Evolutionary conservation across 2,329 filamentous ascomycete species (phyloP).

Genomic region (Hypocrella siamensis): DNA sequence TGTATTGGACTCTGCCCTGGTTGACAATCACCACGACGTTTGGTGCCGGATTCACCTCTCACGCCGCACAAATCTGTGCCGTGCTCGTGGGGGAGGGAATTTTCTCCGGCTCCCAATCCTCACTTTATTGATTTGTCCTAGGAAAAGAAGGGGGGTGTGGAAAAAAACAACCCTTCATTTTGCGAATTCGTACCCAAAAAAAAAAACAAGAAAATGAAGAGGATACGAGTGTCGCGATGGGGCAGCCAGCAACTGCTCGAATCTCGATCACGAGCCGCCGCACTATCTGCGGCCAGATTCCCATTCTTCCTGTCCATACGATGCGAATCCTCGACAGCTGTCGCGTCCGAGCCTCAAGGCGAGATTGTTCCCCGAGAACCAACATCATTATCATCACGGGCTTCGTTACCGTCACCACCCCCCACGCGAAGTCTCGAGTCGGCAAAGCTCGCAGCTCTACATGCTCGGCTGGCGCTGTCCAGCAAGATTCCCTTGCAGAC

Average conservation of each 20-base stretch:
- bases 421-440: conserved; percentile 53
- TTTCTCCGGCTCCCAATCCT: too few species aligned
- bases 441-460: conserved; percentile 81
- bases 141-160: too few species aligned
- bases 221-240: conserved; percentile 25
- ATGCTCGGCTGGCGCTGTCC: conserved; percentile 74
- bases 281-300: too few species aligned
- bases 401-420: conserved; percentile 62
- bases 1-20: too few species aligned
- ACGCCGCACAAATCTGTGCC: too few species aligned
- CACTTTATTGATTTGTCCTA: too few species aligned
- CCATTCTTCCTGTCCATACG: conserved; percentile 11
- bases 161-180: background rate
- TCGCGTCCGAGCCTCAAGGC: conserved; percentile 9
- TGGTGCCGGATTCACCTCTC: too few species aligned
- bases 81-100: too few species aligned
- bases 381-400: conserved; percentile 11
- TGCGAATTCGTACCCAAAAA: background rate
- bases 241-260: conserved; percentile 22
- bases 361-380: conserved; percentile 7
- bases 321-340: conserved; percentile 18
- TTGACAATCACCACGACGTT: too few species aligned
- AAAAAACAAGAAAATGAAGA: conserved; percentile 18
- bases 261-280: conserved; percentile 14
- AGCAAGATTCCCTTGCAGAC: conserved; percentile 71